Conservation (phyloP, 768 basidiomycete species). For the Boletus sensibilis region DNA sequence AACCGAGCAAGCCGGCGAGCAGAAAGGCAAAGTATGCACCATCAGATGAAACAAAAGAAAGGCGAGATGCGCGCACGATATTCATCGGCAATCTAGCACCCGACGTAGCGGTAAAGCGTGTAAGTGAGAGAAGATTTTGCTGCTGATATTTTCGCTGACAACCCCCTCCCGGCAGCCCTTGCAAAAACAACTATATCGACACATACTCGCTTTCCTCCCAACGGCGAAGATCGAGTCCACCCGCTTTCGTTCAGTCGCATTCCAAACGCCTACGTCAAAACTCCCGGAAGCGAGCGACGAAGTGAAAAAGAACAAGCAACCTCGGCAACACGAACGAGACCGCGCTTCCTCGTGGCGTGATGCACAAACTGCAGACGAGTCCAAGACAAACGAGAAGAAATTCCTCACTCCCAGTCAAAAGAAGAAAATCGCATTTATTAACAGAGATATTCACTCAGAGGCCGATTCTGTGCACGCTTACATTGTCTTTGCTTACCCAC, state of each 20-base stretch:
- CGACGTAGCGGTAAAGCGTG: constrained; percentile 74
- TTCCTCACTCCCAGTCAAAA: constrained; percentile 83
- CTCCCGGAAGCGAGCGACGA: constrained; percentile 42
- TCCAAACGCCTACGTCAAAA: constrained; percentile 75
- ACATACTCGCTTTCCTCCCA: constrained; percentile 71
- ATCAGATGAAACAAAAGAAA: constrained; percentile 66
- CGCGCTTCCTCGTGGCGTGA: constrained; percentile 61
- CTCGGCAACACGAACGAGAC: constrained; percentile 52
- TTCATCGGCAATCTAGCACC: constrained; percentile 89
- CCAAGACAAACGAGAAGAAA: constrained; percentile 52
- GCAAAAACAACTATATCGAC: constrained; percentile 72
- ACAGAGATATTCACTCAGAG: constrained; percentile 81
- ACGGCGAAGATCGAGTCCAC: constrained; percentile 84
- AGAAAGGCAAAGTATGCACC: constrained; percentile 53
- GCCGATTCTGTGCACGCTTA: constrained; percentile 84
- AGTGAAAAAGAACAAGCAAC: constrained; percentile 30
- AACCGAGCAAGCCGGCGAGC: constrained; percentile 26
- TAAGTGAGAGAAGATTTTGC: constrained; percentile 35
- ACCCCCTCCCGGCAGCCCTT: constrained; percentile 49
- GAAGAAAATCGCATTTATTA: constrained; percentile 92
- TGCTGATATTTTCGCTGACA: neutral
- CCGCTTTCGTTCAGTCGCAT: constrained; percentile 92
- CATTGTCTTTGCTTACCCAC: constrained; percentile 80
- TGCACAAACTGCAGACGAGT: constrained; percentile 42
- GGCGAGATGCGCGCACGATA: constrained; percentile 77